Evolutionary conservation across 139 green algal species (phyloP), one percentile per base, ranked within the genome.

Genomic region (Marvania coccoides): DNA sequence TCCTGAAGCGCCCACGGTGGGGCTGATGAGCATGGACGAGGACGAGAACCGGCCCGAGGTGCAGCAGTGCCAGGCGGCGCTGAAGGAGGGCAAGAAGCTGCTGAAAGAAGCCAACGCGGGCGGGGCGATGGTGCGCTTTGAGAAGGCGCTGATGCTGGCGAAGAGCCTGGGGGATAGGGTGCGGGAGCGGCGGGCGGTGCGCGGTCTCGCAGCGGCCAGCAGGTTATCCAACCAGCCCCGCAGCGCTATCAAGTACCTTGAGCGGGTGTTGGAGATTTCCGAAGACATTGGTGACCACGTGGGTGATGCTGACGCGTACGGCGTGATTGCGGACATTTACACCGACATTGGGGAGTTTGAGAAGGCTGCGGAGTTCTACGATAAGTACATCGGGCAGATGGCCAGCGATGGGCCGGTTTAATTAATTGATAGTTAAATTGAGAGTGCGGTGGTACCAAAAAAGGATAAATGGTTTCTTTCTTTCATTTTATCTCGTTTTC

Each of bases 261-360:
- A 92, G 71, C 73, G 77, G 2, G 91, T 97, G 67, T 78, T 97
- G 71, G 72, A 90, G 54, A 90, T 96, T 47, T 88, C 76, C 0
- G 37, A 70, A 0, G 78, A 89, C 46, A 91, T 94, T 42, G 46
- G 76, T 10, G 90, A 96, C 60, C 56, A 72, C 62, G 67, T 81
- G 37, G 87, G 88, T 14, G 87, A 96, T 64, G 84, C 86, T 12
- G 90, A 96, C 58, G 90, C 88, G 1, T 96, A 90, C 54, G 91
- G 91, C 38, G 89, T 81, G 53, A 97, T 97, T 65, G 91, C 91
- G 12, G 91, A 97, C 78, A 89, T 91, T 56, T 94, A 95, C 81
- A 95, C 91, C 31, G 90, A 96, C 47, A 78, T 96, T 67, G 87
- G 83, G 6, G 84, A 96, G 40, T 92, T 96, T 73, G 91, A 96